Evolutionary conservation across 2,329 filamentous ascomycete species (phyloP).

Genomic region (Nemania serpens): DNA sequence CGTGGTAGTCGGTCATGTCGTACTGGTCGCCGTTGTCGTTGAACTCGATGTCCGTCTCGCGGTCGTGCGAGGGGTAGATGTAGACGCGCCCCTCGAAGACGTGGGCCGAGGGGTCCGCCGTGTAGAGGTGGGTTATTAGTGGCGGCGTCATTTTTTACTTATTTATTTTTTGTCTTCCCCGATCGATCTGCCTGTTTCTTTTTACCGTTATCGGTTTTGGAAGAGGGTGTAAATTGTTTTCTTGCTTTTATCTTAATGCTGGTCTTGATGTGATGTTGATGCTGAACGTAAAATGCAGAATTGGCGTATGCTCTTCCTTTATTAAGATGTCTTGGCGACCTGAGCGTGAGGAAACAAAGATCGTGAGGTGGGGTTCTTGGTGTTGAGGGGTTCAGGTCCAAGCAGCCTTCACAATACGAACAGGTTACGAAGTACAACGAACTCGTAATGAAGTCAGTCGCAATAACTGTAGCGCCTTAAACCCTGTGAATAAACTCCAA

Average conservation of each 20-base stretch:
- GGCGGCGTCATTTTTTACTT: constrained; percentile 54
- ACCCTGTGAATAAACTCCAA: not conserved
- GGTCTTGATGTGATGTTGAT: not conserved
- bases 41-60: constrained; percentile 73
- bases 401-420: not conserved
- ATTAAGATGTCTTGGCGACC: not conserved
- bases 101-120: constrained; percentile 79
- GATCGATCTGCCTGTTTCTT: not conserved
- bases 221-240: too few species aligned
- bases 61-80: constrained; percentile 81
- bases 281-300: not conserved
- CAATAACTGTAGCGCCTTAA: not conserved
- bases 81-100: constrained; percentile 77
- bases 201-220: not conserved
- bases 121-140: constrained; percentile 76
- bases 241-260: not conserved
- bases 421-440: constrained; percentile 4
- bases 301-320: not conserved
- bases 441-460: not conserved
- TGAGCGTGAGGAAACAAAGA: not conserved
- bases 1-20: constrained; percentile 84
- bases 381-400: constrained; percentile 31
- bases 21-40: constrained; percentile 88
- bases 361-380: constrained; percentile 3
- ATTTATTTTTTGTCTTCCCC: not conserved